These are phyloP conservation scores for Blastomyces emzantsi DNA, from an alignment of 2,329 filamentous ascomycete genomes.

Conservation along the genomic window DNA sequence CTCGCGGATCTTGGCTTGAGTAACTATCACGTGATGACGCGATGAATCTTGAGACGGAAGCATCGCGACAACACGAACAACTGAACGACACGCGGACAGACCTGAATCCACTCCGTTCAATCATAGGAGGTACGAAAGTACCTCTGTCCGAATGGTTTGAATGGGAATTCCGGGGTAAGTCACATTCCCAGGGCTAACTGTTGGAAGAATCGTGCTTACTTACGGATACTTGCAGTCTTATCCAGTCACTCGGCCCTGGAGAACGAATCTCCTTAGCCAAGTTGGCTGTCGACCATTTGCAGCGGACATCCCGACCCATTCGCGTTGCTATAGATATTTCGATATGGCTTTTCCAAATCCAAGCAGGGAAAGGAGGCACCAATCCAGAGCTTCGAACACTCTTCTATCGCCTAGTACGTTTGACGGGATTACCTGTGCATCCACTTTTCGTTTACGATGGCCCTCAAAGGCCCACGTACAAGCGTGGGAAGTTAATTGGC, in stretches of 20 bases:
- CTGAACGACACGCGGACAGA: neutral
- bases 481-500: slow-evolving; percentile 64
- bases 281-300: slow-evolving; percentile 68
- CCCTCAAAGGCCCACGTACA: slow-evolving; percentile 73
- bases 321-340: slow-evolving; percentile 88
- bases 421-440: slow-evolving; percentile 68
- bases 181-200: neutral
- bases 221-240: slow-evolving; percentile 53
- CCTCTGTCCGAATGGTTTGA: slow-evolving; percentile 6
- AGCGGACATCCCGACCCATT: slow-evolving; percentile 60
- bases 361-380: slow-evolving; percentile 73
- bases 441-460: slow-evolving; percentile 90
- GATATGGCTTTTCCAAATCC: slow-evolving; percentile 95
- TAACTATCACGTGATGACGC: neutral
- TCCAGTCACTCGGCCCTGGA: slow-evolving; percentile 77
- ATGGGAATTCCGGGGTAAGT: slow-evolving; percentile 42
- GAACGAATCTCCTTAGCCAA: slow-evolving; percentile 72
- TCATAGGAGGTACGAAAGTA: neutral
- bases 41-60: neutral
- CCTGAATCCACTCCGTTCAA: neutral
- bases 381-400: slow-evolving; percentile 87
- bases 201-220: neutral
- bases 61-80: neutral
- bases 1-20: no score
- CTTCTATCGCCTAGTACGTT: slow-evolving; percentile 78